These are phyloP conservation scores for Helotiales sp. DNA, from an alignment of 2,329 filamentous ascomycete genomes.

Conservation along the genomic window DNA sequence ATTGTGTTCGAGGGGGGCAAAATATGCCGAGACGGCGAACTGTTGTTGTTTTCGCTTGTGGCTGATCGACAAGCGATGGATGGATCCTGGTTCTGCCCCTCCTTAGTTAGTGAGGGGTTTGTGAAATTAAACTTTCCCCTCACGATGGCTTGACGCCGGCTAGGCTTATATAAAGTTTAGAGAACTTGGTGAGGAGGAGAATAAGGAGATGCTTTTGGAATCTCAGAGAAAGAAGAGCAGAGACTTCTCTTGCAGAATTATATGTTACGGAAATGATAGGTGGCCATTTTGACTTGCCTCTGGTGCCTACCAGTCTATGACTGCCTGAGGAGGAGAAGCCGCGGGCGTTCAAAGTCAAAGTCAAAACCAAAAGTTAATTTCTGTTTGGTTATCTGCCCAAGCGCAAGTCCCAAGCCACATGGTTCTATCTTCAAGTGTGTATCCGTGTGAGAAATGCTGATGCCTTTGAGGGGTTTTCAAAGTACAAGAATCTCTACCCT, in stretches of 20 bases:
- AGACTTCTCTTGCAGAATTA: too few species aligned
- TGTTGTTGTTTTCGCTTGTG: background rate
- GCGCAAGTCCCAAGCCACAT: background rate
- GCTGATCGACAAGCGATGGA: background rate
- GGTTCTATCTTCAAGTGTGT: background rate
- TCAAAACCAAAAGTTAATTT: background rate
- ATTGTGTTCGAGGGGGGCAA: background rate
- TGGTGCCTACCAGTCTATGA: too few species aligned
- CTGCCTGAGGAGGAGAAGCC: background rate
- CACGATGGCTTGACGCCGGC: background rate
- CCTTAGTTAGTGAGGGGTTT: background rate
- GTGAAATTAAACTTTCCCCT: background rate
- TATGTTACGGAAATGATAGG: background rate
- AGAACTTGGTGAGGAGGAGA: too few species aligned
- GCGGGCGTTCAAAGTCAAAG: background rate
- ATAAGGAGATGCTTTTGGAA: too few species aligned
- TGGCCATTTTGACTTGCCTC: background rate
- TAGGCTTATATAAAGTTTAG: too few species aligned
- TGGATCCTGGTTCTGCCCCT: background rate
- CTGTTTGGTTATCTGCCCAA: background rate
- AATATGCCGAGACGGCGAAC: background rate
- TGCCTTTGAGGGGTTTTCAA: background rate
- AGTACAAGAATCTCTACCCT: too few species aligned
- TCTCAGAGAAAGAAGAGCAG: too few species aligned
- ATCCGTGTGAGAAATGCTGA: background rate